Evolutionary conservation across 345 rosid genomes (phyloP).

Genomic region (Ceriops decandra): DNA sequence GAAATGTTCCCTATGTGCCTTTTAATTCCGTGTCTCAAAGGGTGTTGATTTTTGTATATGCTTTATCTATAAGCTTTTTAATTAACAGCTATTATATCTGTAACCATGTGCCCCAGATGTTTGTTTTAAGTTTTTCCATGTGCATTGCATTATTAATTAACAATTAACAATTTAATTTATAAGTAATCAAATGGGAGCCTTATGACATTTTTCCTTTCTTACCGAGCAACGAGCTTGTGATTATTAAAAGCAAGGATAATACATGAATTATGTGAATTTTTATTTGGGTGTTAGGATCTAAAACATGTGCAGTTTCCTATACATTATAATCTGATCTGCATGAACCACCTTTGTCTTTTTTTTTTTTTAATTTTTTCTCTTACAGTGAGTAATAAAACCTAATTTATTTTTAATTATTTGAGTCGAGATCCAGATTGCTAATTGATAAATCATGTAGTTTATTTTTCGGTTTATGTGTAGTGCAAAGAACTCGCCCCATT

Average conservation of each 20-base stretch:
- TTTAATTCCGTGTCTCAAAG: not conserved
- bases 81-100: not conserved
- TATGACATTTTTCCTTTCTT: not conserved
- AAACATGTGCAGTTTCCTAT: constrained; percentile 9
- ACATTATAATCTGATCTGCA: not conserved
- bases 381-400: too few species aligned
- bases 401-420: too few species aligned
- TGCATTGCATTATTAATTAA: not conserved
- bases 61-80: not conserved
- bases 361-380: too few species aligned
- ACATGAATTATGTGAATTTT: not conserved
- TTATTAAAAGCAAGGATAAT: too few species aligned
- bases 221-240: not conserved
- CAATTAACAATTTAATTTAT: too few species aligned
- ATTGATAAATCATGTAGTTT: too few species aligned
- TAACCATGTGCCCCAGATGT: not conserved
- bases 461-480: too few species aligned
- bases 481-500: too few species aligned
- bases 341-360: not conserved
- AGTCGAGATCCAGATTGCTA: too few species aligned
- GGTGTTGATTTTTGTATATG: not conserved
- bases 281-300: constrained; percentile 13
- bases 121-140: not conserved
- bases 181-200: too few species aligned
- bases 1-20: not conserved